These are phyloP conservation scores for Crinitomyces ghanaensis DNA, from an alignment of 805 yeast genomes.

Conservation along the genomic window DNA sequence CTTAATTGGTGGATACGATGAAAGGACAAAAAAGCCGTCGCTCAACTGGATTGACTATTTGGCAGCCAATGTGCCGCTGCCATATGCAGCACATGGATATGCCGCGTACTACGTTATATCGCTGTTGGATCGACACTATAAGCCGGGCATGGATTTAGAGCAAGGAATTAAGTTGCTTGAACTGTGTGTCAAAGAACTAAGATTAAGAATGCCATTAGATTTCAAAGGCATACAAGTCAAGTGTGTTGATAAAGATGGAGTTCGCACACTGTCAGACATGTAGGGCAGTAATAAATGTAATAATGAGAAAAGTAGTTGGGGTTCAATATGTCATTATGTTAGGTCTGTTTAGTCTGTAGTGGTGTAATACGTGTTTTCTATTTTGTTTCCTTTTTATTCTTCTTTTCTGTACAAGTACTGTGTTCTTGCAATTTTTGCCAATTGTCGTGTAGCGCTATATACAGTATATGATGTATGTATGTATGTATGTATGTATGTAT, in stretches of 20 bases:
- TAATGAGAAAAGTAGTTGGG: too few species aligned
- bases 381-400: too few species aligned
- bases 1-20: constrained; percentile 76
- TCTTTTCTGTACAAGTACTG: too few species aligned
- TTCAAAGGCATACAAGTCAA: constrained; percentile 74
- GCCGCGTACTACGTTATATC: constrained; percentile 95
- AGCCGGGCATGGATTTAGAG: constrained; percentile 57
- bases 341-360: too few species aligned
- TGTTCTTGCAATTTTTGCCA: too few species aligned
- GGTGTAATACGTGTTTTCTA: too few species aligned
- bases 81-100: constrained; percentile 97
- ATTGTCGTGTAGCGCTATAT: too few species aligned
- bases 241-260: constrained; percentile 53
- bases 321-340: too few species aligned
- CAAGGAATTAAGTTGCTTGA: constrained; percentile 71
- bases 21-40: constrained; percentile 44
- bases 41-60: constrained; percentile 87
- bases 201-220: constrained; percentile 81
- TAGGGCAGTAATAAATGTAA: too few species aligned
- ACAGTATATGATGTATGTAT: too few species aligned
- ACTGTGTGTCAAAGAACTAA: constrained; percentile 66
- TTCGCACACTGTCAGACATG: constrained; percentile 18
- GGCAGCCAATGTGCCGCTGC: constrained; percentile 82
- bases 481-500: too few species aligned
- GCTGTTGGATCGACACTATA: constrained; percentile 80